phyloP scores from a whole-genome alignment of 371 early-diverging fungal species.

The Mortierella sp. region DNA sequence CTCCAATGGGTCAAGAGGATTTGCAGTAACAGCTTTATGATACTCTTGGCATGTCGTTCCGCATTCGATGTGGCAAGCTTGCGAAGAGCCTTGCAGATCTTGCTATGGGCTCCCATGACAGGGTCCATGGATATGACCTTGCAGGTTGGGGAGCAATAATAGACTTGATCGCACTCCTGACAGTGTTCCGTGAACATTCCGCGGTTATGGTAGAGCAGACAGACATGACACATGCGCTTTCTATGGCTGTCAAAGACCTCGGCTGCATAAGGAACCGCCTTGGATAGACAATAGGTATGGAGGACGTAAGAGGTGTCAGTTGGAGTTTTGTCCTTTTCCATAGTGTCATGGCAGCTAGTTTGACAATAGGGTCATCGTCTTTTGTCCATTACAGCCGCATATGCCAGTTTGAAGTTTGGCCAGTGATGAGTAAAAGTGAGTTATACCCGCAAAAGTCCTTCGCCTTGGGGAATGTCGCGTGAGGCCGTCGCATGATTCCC shows the following conservation, averaged over 20 bases:
- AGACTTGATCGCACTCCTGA: conserved; percentile 53
- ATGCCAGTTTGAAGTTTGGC: no score
- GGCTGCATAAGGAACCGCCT: conserved; percentile 52
- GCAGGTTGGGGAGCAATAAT: conserved; percentile 39
- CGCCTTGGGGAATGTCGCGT: conserved; percentile 47
- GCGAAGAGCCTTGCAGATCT: conserved; percentile 33
- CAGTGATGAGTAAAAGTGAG: neutral
- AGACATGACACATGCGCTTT: conserved; percentile 53
- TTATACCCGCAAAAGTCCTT: conserved; percentile 43
- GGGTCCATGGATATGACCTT: conserved; percentile 47
- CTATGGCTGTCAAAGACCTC: conserved; percentile 51
- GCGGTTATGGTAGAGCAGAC: conserved; percentile 46
- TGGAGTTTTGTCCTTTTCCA: no score
- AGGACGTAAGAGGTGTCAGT: no score
- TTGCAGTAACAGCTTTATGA: conserved; percentile 44
- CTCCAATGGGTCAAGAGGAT: conserved; percentile 47
- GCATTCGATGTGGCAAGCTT: conserved; percentile 51
- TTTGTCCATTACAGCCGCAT: no score
- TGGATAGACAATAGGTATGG: neutral
- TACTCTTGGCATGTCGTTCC: conserved; percentile 53
- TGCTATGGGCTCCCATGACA: conserved; percentile 19
- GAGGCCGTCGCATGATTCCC: conserved; percentile 52
- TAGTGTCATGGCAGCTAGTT: no score
- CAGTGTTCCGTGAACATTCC: conserved; percentile 31
- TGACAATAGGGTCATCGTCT: no score